These are phyloP conservation scores for Albophoma yamanashiensis DNA, from an alignment of 2,329 filamentous ascomycete genomes.

Conservation along the genomic window DNA sequence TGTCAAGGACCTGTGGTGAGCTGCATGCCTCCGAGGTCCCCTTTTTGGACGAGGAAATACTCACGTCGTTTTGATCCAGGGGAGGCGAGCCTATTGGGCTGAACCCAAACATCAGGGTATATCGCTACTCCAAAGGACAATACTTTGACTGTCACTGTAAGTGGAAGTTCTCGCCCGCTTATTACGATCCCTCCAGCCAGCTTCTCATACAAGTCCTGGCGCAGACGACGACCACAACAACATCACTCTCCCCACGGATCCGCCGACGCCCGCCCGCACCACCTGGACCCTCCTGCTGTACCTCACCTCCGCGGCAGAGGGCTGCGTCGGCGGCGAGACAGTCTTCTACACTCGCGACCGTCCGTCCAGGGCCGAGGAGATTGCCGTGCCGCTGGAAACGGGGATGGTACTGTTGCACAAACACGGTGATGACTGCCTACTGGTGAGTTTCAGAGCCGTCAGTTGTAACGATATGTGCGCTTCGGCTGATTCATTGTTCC, in stretches of 20 bases:
- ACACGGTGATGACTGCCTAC: constrained; percentile 79
- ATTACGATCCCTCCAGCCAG: no score
- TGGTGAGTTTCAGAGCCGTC: constrained; percentile 37
- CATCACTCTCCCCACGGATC: constrained; percentile 39
- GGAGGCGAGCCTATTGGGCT: constrained; percentile 75
- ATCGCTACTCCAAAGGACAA: constrained; percentile 75
- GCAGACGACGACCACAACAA: constrained; percentile 80
- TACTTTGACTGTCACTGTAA: constrained; percentile 90
- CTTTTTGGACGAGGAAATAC: background rate
- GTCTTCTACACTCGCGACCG: constrained; percentile 74
- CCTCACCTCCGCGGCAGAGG: constrained; percentile 62
- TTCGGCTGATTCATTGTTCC: constrained; percentile 12
- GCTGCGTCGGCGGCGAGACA: constrained; percentile 78
- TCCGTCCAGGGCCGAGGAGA: constrained; percentile 46
- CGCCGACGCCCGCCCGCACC: constrained; percentile 36
- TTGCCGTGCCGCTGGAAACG: constrained; percentile 66
- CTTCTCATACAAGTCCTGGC: background rate
- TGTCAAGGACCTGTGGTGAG: constrained; percentile 33
- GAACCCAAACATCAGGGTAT: constrained; percentile 81
- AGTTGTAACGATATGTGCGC: background rate
- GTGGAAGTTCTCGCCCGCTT: no score
- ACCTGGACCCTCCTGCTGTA: constrained; percentile 92
- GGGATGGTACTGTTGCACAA: constrained; percentile 80
- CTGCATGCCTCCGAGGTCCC: background rate
- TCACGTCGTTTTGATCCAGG: constrained; percentile 37